These are phyloP conservation scores for Cenchrus americanus DNA, from an alignment of 176 grass and related monocot genomes.

Conservation along the genomic window DNA sequence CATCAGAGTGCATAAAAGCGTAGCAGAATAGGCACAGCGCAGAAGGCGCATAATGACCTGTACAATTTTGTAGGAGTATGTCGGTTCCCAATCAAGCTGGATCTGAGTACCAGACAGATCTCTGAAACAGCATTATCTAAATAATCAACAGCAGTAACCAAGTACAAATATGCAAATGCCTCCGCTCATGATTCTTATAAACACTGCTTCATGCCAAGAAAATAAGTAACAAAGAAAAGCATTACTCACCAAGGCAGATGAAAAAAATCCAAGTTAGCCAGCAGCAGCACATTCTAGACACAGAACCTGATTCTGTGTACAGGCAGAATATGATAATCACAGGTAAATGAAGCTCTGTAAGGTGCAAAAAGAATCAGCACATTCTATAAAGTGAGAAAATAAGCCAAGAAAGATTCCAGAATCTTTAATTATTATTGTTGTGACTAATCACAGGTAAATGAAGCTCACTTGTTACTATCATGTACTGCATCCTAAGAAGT, in stretches of 20 bases:
- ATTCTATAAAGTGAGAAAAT: neutral
- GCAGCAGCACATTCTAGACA: conserved; percentile 7
- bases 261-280: neutral
- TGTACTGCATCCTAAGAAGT: conserved; percentile 52
- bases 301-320: conserved; percentile 9
- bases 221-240: conserved; percentile 4
- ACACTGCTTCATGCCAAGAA: neutral
- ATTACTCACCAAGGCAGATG: neutral
- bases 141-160: neutral
- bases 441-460: conserved; percentile 52
- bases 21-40: neutral
- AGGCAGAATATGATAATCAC: neutral
- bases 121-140: neutral
- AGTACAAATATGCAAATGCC: neutral
- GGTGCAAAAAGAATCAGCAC: neutral
- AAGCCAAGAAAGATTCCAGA: conserved; percentile 24
- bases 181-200: neutral
- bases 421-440: conserved; percentile 33
- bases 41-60: neutral
- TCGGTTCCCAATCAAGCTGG: neutral
- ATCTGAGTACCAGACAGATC: neutral
- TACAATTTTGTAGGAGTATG: neutral
- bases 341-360: neutral
- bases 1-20: conserved; percentile 1
- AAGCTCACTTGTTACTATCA: conserved; percentile 47